Evolutionary conservation across 441 rosid species (phyloP), one percentile per base, ranked within the genome.

Genomic region (Populus trichocarpa): DNA sequence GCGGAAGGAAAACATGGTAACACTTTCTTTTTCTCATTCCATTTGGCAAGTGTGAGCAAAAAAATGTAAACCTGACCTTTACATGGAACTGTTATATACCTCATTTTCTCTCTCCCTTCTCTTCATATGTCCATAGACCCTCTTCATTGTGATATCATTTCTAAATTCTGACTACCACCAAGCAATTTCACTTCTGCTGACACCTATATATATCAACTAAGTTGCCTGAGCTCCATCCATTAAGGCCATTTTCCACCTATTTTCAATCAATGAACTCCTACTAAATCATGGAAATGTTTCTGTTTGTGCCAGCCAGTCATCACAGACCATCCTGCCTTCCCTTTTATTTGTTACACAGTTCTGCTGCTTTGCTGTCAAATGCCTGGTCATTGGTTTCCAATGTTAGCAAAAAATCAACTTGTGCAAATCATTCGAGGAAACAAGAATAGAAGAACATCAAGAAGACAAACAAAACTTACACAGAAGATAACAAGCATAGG

Each of bases 391-490:
- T 25, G 70, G 42, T 74, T 50, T 70, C 32, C 9, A 10, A 9
- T 53, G 69, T 70, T 7, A 18, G 66, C 26, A 65, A 70, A 38
- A 73, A 72, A 77, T 30, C 32, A 63, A 69, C 79, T 53, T 69
- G 75, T 65, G 71, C 63, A 50, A 36, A 28, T 78, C 71, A 80
- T 77, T 84, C 79, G 84, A 74, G 70, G 64, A 80, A 26, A 81
- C 18, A 10, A 30, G 30, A 42, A 78, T 68, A 10, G 28, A 25
- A 71, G 26, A 72, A 70, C 50, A 42, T 69, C 78, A 65, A 75
- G n/a, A 79, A 57, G 20, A 12, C 32, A 20, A 66, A 50, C 3
- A 16, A 5, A 50, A 50, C 59, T 1, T 13, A 42, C n/a, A 42
- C 22, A 68, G 26, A 23, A 36, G 68, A 64, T 11, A 35, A 26